Evolutionary conservation across 129 eudicot genomes (phyloP).

Genomic region (Saussurea involucrata): DNA sequence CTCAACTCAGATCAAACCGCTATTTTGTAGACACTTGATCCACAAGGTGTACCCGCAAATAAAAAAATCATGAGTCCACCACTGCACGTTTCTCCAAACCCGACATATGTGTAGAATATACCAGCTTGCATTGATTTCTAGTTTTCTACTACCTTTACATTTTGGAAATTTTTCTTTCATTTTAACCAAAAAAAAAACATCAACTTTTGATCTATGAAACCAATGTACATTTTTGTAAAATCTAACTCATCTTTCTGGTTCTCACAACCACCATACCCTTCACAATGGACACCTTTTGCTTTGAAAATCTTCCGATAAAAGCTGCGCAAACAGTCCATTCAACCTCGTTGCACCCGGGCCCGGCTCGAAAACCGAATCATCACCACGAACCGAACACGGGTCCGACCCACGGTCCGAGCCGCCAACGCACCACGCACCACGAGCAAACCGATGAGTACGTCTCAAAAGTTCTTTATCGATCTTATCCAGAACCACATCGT

Average conservation of each 20-base stretch:
- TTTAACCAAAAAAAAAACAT: not conserved
- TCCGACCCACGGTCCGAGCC: conserved; percentile 61
- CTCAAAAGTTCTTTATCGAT: conserved; percentile 78
- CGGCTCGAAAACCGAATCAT: conserved; percentile 71
- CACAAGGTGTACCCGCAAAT: too few species aligned
- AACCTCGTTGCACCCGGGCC: conserved; percentile 82
- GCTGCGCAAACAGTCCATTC: conserved; percentile 37
- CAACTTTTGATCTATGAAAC: conserved; percentile 31
- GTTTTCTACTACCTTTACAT: conserved; percentile 19
- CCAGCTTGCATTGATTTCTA: conserved; percentile 17
- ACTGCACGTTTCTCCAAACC: too few species aligned
- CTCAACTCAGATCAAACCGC: too few species aligned
- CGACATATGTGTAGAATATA: not conserved
- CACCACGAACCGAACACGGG: conserved; percentile 67
- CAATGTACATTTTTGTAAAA: conserved; percentile 43
- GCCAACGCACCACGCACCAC: conserved; percentile 95
- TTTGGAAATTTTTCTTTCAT: conserved; percentile 17
- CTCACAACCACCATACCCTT: conserved; percentile 13
- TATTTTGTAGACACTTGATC: too few species aligned
- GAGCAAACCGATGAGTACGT: conserved; percentile 59
- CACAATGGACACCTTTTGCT: conserved; percentile 56
- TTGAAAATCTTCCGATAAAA: conserved; percentile 66
- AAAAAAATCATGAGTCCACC: too few species aligned
- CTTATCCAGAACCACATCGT: conserved; percentile 80
- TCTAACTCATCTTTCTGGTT: conserved; percentile 21